Base-by-base conservation (phyloP, 75 land plant genomes). In the Gnetum montanum region DNA sequence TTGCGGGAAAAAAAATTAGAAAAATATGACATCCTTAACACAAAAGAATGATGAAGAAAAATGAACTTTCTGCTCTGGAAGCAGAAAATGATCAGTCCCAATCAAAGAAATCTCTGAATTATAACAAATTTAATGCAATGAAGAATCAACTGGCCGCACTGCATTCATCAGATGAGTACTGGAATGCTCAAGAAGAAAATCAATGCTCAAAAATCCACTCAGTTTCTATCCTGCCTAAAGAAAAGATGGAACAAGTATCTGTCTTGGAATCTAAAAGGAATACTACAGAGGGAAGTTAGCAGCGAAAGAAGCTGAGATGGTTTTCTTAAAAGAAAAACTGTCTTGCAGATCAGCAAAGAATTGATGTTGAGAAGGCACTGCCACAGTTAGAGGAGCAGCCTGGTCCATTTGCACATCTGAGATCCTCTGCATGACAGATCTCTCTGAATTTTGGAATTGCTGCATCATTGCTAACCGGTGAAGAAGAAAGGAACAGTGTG, bases 401-500 rank as follows among this genome's bases (percentile, higher is more conserved):
- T 49, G 54, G 34, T 40, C 18, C 56, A 4, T 18, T 13, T 22
- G 57, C 50, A 43, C 62, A 57, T 10, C 24, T 57, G 1, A 57
- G 41, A 27, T 37, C 62, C n/a, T 64, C 54, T 51, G 18, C 54
- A 31, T 20, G 33, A 51, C 8, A 51, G 3, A 31, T 18, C 33
- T 30, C 54, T 51, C 18, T 67, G 70, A 58, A 75, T 19, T 57
- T 71, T 55, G 69, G 67, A 22, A 76, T 72, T 62, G 80, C 80
- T 57, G 57, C 71, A 23, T 80, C 73, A 16, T 50, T 82, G 28
- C 58, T 82, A 37, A 77, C 73, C 64, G 62, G 69, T 23, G 85
- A 77, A 61, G 80, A 73, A 57, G 85, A 82, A 55, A 58, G 70
- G 58, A 73, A 59, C 7, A 82, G 70, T 43, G 43, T 82, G 31